phyloP scores from a whole-genome alignment of 2,329 filamentous ascomycete species.

The Aspergillus costaricaensis region DNA sequence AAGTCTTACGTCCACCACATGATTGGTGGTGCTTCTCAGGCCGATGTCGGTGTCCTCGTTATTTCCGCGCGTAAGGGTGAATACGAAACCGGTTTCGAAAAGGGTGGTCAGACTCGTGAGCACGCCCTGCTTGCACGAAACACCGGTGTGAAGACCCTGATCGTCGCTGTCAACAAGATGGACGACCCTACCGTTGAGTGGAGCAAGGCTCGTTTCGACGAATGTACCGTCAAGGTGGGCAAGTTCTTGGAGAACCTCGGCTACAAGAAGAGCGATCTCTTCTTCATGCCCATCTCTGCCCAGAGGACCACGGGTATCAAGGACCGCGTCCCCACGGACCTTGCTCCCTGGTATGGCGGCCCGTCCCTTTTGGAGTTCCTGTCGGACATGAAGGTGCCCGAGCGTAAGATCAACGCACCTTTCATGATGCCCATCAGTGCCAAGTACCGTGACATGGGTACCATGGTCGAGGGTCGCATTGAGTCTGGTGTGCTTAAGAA shows the following conservation, averaged over 20 bases:
- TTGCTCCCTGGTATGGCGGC: slow-evolving; percentile 81
- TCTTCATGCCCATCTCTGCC: slow-evolving; percentile 94
- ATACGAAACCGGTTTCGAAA: slow-evolving; percentile 97
- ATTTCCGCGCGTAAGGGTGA: slow-evolving; percentile 97
- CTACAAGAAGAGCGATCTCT: slow-evolving; percentile 93
- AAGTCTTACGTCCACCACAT: slow-evolving; percentile 98
- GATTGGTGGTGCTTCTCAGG: slow-evolving; percentile 93
- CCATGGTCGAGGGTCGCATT: slow-evolving; percentile 96
- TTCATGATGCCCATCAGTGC: slow-evolving; percentile 99
- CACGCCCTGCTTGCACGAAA: slow-evolving; percentile 98
- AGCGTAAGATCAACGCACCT: slow-evolving; percentile 93
- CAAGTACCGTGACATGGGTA: slow-evolving; percentile 97
- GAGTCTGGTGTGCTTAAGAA: slow-evolving; percentile 95
- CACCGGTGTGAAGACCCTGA: slow-evolving; percentile 93
- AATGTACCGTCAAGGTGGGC: slow-evolving; percentile 86
- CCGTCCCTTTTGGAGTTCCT: slow-evolving; percentile 93
- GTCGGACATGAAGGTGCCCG: slow-evolving; percentile 87
- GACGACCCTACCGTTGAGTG: slow-evolving; percentile 95
- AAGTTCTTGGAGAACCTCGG: slow-evolving; percentile 89
- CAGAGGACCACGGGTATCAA: slow-evolving; percentile 87
- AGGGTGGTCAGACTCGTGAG: slow-evolving; percentile 94
- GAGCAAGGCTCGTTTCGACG: slow-evolving; percentile 88
- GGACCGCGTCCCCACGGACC: slow-evolving; percentile 73
- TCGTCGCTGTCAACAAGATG: slow-evolving; percentile 99
- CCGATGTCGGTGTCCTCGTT: slow-evolving; percentile 91